phyloP scores from a whole-genome alignment of 129 eudicot species.

The Chrysanthemum seticuspe region DNA sequence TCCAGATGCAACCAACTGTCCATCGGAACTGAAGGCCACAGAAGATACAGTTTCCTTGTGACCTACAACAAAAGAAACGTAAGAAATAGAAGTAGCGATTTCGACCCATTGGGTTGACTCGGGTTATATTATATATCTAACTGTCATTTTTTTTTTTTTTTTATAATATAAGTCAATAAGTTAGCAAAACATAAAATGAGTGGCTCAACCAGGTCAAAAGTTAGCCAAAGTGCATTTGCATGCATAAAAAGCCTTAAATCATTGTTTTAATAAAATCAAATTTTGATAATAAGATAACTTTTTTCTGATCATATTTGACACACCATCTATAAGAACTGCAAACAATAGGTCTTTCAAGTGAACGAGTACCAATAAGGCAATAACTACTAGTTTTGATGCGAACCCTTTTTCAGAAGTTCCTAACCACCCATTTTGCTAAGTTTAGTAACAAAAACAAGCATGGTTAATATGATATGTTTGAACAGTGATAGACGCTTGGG shows the following conservation, averaged over 20 bases:
- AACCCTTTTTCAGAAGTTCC: no score
- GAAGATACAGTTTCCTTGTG: constrained; percentile 76
- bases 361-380: no score
- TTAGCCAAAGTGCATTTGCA: no score
- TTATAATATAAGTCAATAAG: constrained; percentile 39
- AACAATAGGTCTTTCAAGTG: no score
- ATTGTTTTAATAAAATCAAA: no score
- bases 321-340: neutral
- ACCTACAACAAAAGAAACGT: constrained; percentile 44
- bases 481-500: neutral
- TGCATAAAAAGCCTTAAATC: no score
- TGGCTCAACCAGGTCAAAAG: no score
- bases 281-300: no score
- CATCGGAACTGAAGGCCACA: constrained; percentile 82
- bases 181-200: no score
- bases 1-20: constrained; percentile 88
- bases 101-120: neutral
- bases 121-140: neutral
- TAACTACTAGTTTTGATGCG: no score
- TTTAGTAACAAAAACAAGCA: constrained; percentile 40
- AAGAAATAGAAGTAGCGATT: neutral
- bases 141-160: no score
- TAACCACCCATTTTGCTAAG: constrained; percentile 35
- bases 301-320: no score
- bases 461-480: neutral